phyloP scores from a whole-genome alignment of 2,329 filamentous ascomycete species.

The Hansfordia pulvinata region DNA sequence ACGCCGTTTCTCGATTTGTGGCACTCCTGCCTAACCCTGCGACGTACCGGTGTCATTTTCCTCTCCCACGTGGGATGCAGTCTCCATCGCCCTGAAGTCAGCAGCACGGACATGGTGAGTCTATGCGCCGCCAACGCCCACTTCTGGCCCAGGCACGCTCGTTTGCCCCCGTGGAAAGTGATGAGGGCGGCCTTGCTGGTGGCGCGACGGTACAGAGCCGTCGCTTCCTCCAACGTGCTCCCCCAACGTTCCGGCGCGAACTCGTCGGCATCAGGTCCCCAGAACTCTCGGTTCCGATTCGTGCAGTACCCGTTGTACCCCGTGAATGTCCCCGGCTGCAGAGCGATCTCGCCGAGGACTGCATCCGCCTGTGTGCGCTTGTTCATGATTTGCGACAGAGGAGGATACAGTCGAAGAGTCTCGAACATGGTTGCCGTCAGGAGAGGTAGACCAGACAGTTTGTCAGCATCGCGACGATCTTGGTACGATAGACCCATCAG shows the following conservation, averaged over 20 bases:
- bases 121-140: conserved; percentile 24
- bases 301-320: conserved; percentile 26
- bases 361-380: conserved; percentile 16
- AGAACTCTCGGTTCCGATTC: conserved; percentile 18
- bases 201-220: conserved; percentile 17
- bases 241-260: conserved; percentile 27
- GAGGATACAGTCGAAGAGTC: conserved; percentile 30
- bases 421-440: conserved; percentile 31
- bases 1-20: too few relatives aligned
- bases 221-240: conserved; percentile 17
- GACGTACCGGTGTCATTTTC: conserved; percentile 20
- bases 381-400: conserved; percentile 34
- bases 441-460: conserved; percentile 21
- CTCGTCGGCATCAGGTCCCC: conserved; percentile 19
- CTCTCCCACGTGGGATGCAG: conserved; percentile 17
- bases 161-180: conserved; percentile 24
- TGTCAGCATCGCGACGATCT: conserved; percentile 5
- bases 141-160: conserved; percentile 24
- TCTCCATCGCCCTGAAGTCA: conserved; percentile 14
- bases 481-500: conserved; percentile 9
- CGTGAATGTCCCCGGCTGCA: conserved; percentile 22
- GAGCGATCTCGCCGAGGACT: conserved; percentile 14
- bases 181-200: conserved; percentile 23
- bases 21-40: too few relatives aligned
- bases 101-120: conserved; percentile 17